phyloP scores from a whole-genome alignment of 805 yeast genomes.

The Grigorovia yakushimaensis region DNA sequence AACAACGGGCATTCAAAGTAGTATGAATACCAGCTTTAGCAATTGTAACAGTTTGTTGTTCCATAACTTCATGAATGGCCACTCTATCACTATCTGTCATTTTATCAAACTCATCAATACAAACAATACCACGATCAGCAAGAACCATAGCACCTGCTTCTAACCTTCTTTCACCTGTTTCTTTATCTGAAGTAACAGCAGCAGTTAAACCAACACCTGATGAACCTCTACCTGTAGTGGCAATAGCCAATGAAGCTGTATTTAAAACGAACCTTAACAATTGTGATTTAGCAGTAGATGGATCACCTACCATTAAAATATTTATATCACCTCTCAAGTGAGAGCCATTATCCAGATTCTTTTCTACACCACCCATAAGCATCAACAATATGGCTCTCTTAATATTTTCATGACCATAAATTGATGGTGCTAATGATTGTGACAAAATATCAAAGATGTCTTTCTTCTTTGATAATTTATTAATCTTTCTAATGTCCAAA shows the following conservation, averaged over 20 bases:
- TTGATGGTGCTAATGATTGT: conserved; percentile 88
- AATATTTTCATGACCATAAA: conserved; percentile 85
- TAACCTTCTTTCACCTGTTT: conserved; percentile 90
- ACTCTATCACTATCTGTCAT: conserved; percentile 96
- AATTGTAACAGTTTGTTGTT: conserved; percentile 96
- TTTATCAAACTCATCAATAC: conserved; percentile 98
- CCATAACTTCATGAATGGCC: conserved; percentile 99
- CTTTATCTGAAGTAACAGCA: conserved; percentile 92
- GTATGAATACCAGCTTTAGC: conserved; percentile 98
- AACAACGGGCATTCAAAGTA: conserved; percentile 89
- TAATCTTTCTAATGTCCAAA: conserved; percentile 77
- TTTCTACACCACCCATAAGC: conserved; percentile 90
- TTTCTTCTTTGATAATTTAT: conserved; percentile 58
- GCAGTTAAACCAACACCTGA: conserved; percentile 99
- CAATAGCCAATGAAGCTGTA: conserved; percentile 91
- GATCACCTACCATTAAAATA: conserved; percentile 95
- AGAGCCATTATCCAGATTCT: conserved; percentile 87
- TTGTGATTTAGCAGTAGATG: conserved; percentile 96
- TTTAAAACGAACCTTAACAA: conserved; percentile 87
- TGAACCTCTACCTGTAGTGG: conserved; percentile 99
- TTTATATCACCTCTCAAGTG: conserved; percentile 98
- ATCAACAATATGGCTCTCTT: conserved; percentile 84
- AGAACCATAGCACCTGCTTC: conserved; percentile 99
- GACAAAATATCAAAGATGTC: conserved; percentile 72
- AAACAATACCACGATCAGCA: conserved; percentile 94